phyloP scores from a whole-genome alignment of 2,329 filamentous ascomycete species.

The Alternaria solani region DNA sequence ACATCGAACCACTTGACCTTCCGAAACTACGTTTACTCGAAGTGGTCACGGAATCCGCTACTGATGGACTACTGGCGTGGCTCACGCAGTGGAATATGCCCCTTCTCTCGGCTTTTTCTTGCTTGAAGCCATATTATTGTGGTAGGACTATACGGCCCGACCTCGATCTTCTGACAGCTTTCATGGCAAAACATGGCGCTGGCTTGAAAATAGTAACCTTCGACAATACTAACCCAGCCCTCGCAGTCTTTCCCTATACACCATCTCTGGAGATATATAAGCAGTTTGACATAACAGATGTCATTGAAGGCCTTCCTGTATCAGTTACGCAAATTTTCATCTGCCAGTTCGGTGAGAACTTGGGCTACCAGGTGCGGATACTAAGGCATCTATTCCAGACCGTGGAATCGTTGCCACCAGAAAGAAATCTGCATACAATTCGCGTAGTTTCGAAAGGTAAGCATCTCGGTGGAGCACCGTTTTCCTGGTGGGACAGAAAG shows the following conservation, averaged over 20 bases:
- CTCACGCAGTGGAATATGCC: not conserved
- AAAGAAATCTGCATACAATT: not conserved
- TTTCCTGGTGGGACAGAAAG: not conserved
- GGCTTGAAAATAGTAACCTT: not conserved
- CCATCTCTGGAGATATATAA: not conserved
- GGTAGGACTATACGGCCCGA: too few relatives aligned
- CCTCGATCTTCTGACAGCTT: not conserved
- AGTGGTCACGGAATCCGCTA: not conserved
- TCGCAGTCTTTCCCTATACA: not conserved
- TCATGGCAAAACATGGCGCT: slow-evolving; percentile 2
- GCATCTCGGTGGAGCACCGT: not conserved
- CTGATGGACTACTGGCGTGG: not conserved
- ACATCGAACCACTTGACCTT: not conserved
- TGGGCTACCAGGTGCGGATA: not conserved
- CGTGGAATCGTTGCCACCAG: not conserved
- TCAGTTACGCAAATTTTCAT: not conserved
- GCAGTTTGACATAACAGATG: not conserved
- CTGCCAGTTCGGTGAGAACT: not conserved
- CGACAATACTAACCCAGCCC: not conserved
- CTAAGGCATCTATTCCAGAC: not conserved
- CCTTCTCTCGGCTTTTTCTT: not conserved
- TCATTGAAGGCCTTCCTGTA: not conserved
- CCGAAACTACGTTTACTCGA: not conserved
- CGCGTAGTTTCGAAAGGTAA: not conserved
- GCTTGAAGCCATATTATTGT: not conserved